These are phyloP conservation scores for Vitis hybrid DNA, from an alignment of 177 flowering plant species.

Conservation along the genomic window DNA sequence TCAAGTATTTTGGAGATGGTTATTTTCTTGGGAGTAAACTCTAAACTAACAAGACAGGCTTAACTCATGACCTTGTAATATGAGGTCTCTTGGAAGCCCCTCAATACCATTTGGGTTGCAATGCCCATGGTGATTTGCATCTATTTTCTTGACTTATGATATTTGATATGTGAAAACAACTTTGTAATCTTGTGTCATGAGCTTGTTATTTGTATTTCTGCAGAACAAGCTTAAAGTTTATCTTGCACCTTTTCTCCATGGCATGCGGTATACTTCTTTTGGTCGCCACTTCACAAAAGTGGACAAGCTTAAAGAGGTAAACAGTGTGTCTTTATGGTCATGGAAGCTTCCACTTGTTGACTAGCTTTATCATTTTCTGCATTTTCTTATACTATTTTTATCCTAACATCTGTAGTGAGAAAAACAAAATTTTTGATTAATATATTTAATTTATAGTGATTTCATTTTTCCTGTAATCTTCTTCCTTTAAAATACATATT, in stretches of 20 bases:
- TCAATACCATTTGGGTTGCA: neutral
- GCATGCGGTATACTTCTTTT: conserved; percentile 66
- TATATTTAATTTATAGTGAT: too few species aligned
- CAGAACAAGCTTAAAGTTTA: conserved; percentile 62
- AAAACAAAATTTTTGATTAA: too few species aligned
- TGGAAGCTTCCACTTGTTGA: too few species aligned
- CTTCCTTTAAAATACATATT: too few species aligned
- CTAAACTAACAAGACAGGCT: too few species aligned
- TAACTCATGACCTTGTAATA: too few species aligned
- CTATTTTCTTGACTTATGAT: neutral
- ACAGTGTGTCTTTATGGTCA: too few species aligned
- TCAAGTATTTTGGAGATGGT: too few species aligned
- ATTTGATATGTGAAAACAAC: neutral
- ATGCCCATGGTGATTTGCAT: neutral
- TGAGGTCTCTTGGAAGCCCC: too few species aligned
- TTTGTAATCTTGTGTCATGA: neutral
- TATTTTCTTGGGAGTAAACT: too few species aligned
- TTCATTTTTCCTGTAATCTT: too few species aligned
- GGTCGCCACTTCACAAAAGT: conserved; percentile 75
- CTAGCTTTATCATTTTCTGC: neutral
- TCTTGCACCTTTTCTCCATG: conserved; percentile 66
- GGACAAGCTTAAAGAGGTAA: conserved; percentile 69
- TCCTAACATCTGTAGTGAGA: too few species aligned
- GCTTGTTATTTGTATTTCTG: conserved; percentile 15
- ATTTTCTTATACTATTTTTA: neutral